Evolutionary conservation across 257 asterid genomes (phyloP).

Genomic region (Oldenlandia corymbosa): DNA sequence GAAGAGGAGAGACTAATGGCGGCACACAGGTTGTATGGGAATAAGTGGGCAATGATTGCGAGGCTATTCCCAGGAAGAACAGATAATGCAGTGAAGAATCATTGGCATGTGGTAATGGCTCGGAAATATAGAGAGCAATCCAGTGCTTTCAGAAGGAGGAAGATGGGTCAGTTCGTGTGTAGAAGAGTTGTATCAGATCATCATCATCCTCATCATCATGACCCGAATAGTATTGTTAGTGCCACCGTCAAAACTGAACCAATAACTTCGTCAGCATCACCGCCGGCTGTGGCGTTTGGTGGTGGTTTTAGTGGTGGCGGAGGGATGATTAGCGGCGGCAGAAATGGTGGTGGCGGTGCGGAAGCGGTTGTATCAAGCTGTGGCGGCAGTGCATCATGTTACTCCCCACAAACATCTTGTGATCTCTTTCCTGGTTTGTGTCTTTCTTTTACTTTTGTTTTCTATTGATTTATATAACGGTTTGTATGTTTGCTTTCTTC

Average conservation of each 20-base stretch:
- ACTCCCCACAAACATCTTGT: slow-evolving; percentile 36
- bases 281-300: slow-evolving; percentile 2
- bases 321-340: slow-evolving; percentile 16
- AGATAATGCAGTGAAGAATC: slow-evolving; percentile 88
- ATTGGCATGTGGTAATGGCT: slow-evolving; percentile 93
- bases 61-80: slow-evolving; percentile 89
- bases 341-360: slow-evolving; percentile 11
- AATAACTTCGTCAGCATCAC: neutral
- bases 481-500: too few relatives aligned
- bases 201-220: neutral
- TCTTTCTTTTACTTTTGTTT: neutral
- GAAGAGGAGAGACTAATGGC: slow-evolving; percentile 87
- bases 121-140: slow-evolving; percentile 82
- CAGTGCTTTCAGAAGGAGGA: slow-evolving; percentile 57
- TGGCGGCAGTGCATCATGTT: slow-evolving; percentile 17
- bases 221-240: neutral
- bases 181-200: slow-evolving; percentile 25
- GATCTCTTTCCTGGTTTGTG: slow-evolving; percentile 44
- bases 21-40: slow-evolving; percentile 82
- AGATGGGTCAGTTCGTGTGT: slow-evolving; percentile 54
- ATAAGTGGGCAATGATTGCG: slow-evolving; percentile 94
- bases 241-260: slow-evolving; percentile 15
- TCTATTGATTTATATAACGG: neutral
- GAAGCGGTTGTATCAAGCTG: slow-evolving; percentile 18
- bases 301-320: slow-evolving; percentile 7